These are phyloP conservation scores for Neoascochyta sp. DNA, from an alignment of 2,329 filamentous ascomycete genomes.

Conservation along the genomic window DNA sequence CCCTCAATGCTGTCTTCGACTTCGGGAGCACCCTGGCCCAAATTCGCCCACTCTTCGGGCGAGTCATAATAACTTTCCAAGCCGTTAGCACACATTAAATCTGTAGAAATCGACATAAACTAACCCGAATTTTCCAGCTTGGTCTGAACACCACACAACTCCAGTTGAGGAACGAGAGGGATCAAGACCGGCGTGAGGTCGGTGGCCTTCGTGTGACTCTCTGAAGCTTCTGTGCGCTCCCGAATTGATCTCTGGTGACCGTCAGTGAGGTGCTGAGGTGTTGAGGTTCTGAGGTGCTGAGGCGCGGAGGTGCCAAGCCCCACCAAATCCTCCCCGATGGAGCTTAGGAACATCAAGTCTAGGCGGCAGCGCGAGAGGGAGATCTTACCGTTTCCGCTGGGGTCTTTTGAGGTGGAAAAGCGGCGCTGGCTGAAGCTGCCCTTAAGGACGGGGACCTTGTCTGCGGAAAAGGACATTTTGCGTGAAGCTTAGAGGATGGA, in stretches of 20 bases:
- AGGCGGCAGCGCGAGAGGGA: neutral
- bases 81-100: too few species aligned
- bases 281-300: neutral
- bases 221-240: slow-evolving; percentile 87
- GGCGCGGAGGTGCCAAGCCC: too few species aligned
- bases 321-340: too few species aligned
- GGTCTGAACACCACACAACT: slow-evolving; percentile 89
- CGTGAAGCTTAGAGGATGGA: slow-evolving; percentile 1
- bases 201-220: slow-evolving; percentile 83
- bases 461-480: slow-evolving; percentile 37
- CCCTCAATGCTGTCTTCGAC: slow-evolving; percentile 90
- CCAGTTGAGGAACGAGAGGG: slow-evolving; percentile 84
- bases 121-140: slow-evolving; percentile 85
- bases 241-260: slow-evolving; percentile 66
- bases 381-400: slow-evolving; percentile 37
- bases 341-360: too few species aligned
- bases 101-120: too few species aligned
- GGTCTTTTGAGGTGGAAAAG: slow-evolving; percentile 37
- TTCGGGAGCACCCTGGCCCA: slow-evolving; percentile 90
- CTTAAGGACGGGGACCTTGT: slow-evolving; percentile 32
- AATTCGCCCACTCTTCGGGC: slow-evolving; percentile 81
- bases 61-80: too few species aligned
- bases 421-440: slow-evolving; percentile 26
- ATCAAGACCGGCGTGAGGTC: slow-evolving; percentile 86
- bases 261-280: slow-evolving; percentile 2